phyloP scores from a whole-genome alignment of 2,329 filamentous ascomycete species.

The Fusarium ramigenum region DNA sequence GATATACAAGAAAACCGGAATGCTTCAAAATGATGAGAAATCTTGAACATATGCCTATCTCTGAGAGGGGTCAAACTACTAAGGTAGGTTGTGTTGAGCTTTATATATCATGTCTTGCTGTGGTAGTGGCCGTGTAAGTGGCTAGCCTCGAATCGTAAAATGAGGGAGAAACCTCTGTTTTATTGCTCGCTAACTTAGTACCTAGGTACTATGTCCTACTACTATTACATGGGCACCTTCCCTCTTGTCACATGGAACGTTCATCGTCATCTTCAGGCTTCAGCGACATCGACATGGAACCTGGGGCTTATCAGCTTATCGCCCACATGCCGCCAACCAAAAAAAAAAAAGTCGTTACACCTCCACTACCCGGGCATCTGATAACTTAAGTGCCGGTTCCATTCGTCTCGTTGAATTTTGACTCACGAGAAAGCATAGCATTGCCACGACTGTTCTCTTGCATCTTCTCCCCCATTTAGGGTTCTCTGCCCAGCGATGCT shows the following conservation, averaged over 20 bases:
- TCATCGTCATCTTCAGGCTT: slow-evolving; percentile 1
- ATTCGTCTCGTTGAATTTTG: slow-evolving; percentile 19
- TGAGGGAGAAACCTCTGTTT: neutral
- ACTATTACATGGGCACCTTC: neutral
- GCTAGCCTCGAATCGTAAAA: neutral
- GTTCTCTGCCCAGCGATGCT: slow-evolving; percentile 29
- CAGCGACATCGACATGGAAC: slow-evolving; percentile 37
- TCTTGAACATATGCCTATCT: neutral
- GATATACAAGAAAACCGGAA: neutral
- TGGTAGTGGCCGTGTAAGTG: neutral
- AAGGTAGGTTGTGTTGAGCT: neutral
- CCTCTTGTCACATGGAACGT: neutral
- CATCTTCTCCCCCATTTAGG: neutral
- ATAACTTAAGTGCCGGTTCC: slow-evolving; percentile 5
- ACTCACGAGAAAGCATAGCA: slow-evolving; percentile 18
- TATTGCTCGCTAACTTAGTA: neutral
- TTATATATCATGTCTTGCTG: neutral
- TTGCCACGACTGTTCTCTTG: slow-evolving; percentile 1
- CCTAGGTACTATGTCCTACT: too few relatives aligned
- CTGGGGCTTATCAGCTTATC: slow-evolving; percentile 43
- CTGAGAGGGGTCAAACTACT: neutral
- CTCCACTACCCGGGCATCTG: slow-evolving; percentile 32
- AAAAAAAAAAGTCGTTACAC: slow-evolving; percentile 23
- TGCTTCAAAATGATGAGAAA: neutral
- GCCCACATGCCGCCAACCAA: slow-evolving; percentile 6